Percentiles rank a stretch among this genome's conserved stretches.
These are phyloP conservation scores for Yarrowia sp. DNA, from an alignment of 805 yeast genomes.

Conservation along the genomic window DNA sequence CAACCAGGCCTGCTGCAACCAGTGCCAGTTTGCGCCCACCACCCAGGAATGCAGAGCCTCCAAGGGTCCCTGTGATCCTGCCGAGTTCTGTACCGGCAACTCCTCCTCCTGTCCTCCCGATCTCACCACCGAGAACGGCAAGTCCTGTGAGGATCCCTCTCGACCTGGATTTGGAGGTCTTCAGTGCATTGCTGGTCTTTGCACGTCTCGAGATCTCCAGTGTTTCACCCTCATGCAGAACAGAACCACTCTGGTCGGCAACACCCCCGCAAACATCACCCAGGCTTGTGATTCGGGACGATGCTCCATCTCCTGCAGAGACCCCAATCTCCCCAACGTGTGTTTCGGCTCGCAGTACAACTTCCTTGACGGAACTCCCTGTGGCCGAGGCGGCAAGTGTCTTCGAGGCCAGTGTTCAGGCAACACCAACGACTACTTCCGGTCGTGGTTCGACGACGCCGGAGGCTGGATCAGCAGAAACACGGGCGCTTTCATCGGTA, in stretches of 20 bases:
- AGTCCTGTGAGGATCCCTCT: conserved; percentile 43
- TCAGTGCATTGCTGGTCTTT: conserved; percentile 49
- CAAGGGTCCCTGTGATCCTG: conserved; percentile 50
- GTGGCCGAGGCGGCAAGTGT: conserved; percentile 47
- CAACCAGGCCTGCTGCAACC: conserved; percentile 46
- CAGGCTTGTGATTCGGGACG: conserved; percentile 47
- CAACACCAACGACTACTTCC: conserved; percentile 42
- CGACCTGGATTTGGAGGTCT: conserved; percentile 39
- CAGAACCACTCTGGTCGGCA: conserved; percentile 41
- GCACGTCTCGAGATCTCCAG: conserved; percentile 51
- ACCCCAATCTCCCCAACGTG: conserved; percentile 42
- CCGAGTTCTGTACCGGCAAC: conserved; percentile 50
- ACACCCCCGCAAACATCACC: conserved; percentile 44
- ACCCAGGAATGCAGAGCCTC: conserved; percentile 48
- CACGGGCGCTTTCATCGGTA: conserved; percentile 44
- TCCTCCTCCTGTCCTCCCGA: conserved; percentile 49
- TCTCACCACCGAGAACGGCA: conserved; percentile 46
- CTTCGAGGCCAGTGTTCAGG: conserved; percentile 48
- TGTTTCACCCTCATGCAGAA: conserved; percentile 47
- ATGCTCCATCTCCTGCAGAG: conserved; percentile 46
- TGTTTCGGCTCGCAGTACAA: conserved; percentile 48
- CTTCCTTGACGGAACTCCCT: conserved; percentile 51
- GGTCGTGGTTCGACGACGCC: conserved; percentile 41
- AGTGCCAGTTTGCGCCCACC: conserved; percentile 48
- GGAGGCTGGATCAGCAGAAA: conserved; percentile 43